Conservation (phyloP, 257 asterid species). For the Lycium barbarum region DNA sequence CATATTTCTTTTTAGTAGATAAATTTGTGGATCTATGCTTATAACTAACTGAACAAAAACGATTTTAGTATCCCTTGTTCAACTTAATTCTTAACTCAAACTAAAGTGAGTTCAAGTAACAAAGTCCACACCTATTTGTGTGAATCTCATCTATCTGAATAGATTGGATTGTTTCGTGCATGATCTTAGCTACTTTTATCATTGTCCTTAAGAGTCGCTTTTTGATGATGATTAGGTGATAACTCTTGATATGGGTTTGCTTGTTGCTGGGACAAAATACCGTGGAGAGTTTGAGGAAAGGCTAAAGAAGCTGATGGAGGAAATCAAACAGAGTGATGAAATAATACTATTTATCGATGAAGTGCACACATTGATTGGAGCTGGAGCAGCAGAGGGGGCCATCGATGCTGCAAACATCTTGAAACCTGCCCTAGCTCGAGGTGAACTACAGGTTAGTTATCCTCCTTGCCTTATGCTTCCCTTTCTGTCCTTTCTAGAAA, state of each 20-base stretch:
- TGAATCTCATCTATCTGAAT: neutral
- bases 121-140: constrained; percentile 5
- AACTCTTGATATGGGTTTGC: constrained; percentile 93
- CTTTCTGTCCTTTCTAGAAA: constrained; percentile 8
- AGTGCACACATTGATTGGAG: constrained; percentile 96
- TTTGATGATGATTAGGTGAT: constrained; percentile 66
- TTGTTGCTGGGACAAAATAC: constrained; percentile 96
- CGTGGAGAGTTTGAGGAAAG: constrained; percentile 99
- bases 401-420: constrained; percentile 96
- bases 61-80: constrained; percentile 14
- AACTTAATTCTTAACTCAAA: constrained; percentile 16
- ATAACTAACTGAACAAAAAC: neutral
- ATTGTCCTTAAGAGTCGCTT: neutral
- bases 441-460: constrained; percentile 86
- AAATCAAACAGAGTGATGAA: constrained; percentile 88
- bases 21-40: constrained; percentile 9
- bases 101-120: constrained; percentile 9
- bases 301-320: constrained; percentile 92
- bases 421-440: constrained; percentile 95
- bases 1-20: neutral
- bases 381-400: constrained; percentile 99
- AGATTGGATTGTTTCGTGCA: neutral
- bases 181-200: neutral
- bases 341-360: constrained; percentile 95
- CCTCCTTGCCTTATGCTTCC: neutral